phyloP scores from a whole-genome alignment of 2,329 filamentous ascomycete species.

The Ophiostoma novo-ulmi region DNA sequence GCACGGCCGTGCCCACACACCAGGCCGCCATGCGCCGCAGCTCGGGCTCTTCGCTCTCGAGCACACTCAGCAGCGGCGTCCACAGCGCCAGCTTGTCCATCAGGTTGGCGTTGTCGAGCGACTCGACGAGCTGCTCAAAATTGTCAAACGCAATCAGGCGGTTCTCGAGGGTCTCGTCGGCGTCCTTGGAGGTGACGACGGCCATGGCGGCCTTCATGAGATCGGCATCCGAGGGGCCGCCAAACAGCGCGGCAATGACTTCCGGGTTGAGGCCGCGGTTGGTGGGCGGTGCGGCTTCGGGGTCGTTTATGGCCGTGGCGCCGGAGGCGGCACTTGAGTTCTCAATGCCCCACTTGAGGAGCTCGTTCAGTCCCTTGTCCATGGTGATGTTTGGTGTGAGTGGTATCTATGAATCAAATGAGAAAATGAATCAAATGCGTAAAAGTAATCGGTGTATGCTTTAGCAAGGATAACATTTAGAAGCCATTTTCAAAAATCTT shows the following conservation, averaged over 20 bases:
- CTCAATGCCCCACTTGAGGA: constrained; percentile 39
- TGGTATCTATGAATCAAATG: neutral
- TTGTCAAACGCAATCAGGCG: constrained; percentile 88
- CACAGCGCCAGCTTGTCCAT: constrained; percentile 73
- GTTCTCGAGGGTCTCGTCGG: constrained; percentile 60
- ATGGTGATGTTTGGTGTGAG: constrained; percentile 26
- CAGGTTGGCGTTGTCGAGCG: constrained; percentile 95
- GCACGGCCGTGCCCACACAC: constrained; percentile 89
- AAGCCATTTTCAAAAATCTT: neutral
- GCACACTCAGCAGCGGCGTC: constrained; percentile 67
- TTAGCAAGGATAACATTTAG: neutral
- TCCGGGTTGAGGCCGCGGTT: constrained; percentile 57
- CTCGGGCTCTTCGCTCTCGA: constrained; percentile 64
- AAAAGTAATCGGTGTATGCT: neutral
- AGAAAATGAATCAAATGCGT: neutral
- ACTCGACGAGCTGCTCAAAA: constrained; percentile 87
- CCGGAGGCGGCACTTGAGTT: constrained; percentile 25
- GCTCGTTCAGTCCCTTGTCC: constrained; percentile 36
- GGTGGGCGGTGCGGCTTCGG: constrained; percentile 25
- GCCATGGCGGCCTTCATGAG: constrained; percentile 83
- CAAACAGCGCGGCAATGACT: constrained; percentile 67
- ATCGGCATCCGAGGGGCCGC: constrained; percentile 83
- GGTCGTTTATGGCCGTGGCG: constrained; percentile 21
- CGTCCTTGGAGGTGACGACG: constrained; percentile 50
- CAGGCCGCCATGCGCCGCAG: constrained; percentile 84